Evolutionary conservation across 116 monocot genomes (phyloP).

Genomic region (Cymodocea nodosa): DNA sequence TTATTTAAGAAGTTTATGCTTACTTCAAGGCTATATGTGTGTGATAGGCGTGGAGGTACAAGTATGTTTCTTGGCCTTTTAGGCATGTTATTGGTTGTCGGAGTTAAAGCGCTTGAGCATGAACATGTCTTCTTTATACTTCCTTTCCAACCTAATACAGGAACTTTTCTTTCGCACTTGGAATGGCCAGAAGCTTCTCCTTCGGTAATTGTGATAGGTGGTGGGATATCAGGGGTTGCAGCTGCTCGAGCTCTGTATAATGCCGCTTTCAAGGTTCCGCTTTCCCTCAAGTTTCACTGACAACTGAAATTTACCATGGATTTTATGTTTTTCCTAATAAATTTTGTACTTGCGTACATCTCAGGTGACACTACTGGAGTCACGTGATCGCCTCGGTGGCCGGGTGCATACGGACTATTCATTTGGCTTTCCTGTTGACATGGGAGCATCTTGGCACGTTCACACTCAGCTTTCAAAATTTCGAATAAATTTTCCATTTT

Average conservation of each 20-base stretch:
- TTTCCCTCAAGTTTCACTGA: neutral
- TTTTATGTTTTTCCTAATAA: constrained; percentile 1
- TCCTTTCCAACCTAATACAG: constrained; percentile 8
- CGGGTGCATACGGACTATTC: constrained; percentile 83
- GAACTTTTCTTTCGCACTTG: constrained; percentile 33
- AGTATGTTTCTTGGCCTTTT: no score
- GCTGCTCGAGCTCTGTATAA: constrained; percentile 74
- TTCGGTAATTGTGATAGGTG: constrained; percentile 80
- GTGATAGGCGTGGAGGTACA: no score
- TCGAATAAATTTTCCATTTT: constrained; percentile 1
- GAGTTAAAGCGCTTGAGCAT: no score
- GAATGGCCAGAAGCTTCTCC: constrained; percentile 42
- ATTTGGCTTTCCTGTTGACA: constrained; percentile 83
- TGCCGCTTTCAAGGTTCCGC: constrained; percentile 55
- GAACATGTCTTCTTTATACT: neutral
- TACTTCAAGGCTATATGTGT: no score
- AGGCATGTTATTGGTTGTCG: no score
- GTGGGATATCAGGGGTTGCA: constrained; percentile 87
- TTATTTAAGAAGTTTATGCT: no score
- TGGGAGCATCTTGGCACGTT: constrained; percentile 83
- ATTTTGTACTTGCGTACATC: neutral
- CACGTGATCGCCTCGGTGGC: constrained; percentile 69
- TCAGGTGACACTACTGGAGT: constrained; percentile 75
- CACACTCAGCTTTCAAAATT: neutral
- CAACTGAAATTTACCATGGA: neutral